These are phyloP conservation scores for Chaetomiaceae sp. DNA, from an alignment of 2,329 filamentous ascomycete species.

Conservation along the genomic window DNA sequence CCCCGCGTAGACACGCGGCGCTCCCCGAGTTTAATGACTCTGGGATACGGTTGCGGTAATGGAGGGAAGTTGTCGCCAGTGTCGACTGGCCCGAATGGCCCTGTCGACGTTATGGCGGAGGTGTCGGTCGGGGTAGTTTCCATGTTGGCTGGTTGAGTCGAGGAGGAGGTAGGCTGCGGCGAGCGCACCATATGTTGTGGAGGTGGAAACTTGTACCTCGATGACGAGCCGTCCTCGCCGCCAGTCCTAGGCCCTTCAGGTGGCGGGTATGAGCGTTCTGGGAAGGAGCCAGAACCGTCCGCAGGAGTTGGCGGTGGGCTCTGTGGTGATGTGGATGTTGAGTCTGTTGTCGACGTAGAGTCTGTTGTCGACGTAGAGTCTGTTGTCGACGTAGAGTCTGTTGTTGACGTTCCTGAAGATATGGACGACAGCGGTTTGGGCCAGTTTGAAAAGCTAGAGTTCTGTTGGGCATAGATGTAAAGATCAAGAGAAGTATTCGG, in stretches of 20 bases:
- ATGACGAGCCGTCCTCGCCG: too few relatives aligned
- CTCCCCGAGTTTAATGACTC: constrained; percentile 53
- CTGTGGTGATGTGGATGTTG: background rate
- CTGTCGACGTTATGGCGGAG: constrained; percentile 13
- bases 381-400: background rate
- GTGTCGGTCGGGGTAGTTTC: background rate
- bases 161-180: background rate
- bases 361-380: background rate
- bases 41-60: constrained; percentile 42
- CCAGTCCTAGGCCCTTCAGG: too few relatives aligned
- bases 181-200: too few relatives aligned
- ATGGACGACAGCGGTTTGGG: background rate
- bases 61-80: constrained; percentile 18
- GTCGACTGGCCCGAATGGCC: constrained; percentile 17
- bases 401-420: too few relatives aligned
- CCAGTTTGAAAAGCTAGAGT: constrained; percentile 36
- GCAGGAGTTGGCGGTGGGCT: background rate
- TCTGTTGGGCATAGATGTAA: constrained; percentile 54
- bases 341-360: background rate
- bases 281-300: too few relatives aligned
- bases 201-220: too few relatives aligned
- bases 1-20: constrained; percentile 38
- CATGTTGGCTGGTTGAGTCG: too few relatives aligned
- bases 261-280: background rate
- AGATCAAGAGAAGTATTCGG: constrained; percentile 51